A percentile compares a stretch with the other conserved stretches of the same genome.
Evolutionary conservation across 169 alveolate genomes (phyloP).

Genomic region (Eimeria falciformis): DNA sequence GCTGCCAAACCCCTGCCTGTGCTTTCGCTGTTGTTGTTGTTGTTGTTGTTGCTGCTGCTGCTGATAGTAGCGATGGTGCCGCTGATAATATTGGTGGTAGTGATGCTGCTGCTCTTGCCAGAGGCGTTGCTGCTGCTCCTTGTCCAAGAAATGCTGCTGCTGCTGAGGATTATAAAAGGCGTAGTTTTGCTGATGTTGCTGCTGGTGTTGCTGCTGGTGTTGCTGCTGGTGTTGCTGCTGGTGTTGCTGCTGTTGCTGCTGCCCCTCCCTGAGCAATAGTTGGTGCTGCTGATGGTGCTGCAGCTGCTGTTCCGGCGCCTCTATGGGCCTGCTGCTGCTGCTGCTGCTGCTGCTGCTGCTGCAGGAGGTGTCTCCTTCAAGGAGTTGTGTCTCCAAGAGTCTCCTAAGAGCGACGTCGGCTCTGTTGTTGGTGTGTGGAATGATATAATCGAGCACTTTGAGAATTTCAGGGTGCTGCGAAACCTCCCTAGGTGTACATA

Average conservation of each 20-base stretch:
- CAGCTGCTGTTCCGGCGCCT: not conserved
- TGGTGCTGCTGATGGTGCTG: not conserved
- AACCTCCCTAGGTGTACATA: constrained; percentile 72
- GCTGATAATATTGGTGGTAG: too few relatives aligned
- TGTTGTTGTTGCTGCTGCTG: too few relatives aligned
- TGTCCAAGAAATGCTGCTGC: not conserved
- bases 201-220: not conserved
- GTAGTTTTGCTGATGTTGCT: not conserved
- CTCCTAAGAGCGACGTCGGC: constrained; percentile 71
- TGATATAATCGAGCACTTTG: constrained; percentile 72
- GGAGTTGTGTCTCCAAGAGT: constrained; percentile 39
- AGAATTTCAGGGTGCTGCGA: constrained; percentile 78
- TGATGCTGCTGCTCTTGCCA: too few relatives aligned
- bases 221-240: not conserved
- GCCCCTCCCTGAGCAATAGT: not conserved
- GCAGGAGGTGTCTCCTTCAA: not conserved
- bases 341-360: constrained; percentile 9
- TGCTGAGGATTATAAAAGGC: not conserved
- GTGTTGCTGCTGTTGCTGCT: not conserved
- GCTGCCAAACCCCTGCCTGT: too few relatives aligned
- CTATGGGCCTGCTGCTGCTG: not conserved
- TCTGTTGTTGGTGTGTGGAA: constrained; percentile 40
- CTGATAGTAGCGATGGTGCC: too few relatives aligned
- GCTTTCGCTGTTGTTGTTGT: too few relatives aligned
- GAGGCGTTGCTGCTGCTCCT: not conserved